Percentiles rank a stretch among this genome's conserved stretches.
Conservation (phyloP, 306 rosid genomes). For the Ochetophila trinervis region DNA sequence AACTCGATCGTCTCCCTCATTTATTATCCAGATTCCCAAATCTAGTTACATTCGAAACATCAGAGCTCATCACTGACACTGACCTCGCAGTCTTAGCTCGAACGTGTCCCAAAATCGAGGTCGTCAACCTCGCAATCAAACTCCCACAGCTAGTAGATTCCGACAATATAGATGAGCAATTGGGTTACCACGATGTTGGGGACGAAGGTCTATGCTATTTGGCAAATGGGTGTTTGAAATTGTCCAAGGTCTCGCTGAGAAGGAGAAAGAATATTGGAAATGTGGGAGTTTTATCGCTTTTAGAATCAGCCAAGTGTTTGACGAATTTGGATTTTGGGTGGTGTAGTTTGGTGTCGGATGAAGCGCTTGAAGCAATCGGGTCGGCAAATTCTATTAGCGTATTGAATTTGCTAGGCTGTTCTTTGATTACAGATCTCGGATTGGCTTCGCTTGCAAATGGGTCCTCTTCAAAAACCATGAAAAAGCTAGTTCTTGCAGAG, state of each 20-base stretch:
- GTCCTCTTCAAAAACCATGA: conserved; percentile 21
- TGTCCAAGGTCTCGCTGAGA: conserved; percentile 20
- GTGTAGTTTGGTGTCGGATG: conserved; percentile 17
- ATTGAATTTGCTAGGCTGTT: conserved; percentile 30
- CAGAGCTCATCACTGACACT: not conserved
- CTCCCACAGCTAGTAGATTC: not conserved
- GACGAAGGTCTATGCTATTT: conserved; percentile 20
- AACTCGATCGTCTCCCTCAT: conserved; percentile 4
- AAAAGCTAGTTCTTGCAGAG: conserved; percentile 14
- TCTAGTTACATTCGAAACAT: conserved; percentile 15
- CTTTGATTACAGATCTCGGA: conserved; percentile 25
- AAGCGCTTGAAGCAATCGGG: conserved; percentile 25
- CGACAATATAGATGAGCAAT: not conserved
- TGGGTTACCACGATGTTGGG: conserved; percentile 13
- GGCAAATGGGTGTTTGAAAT: conserved; percentile 12
- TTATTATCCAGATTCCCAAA: conserved; percentile 28
- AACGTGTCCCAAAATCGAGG: conserved; percentile 24
- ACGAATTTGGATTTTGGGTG: conserved; percentile 26
- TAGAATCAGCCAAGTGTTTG: conserved; percentile 12
- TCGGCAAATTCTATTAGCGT: not conserved
- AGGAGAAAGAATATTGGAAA: conserved; percentile 16
- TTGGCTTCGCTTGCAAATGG: conserved; percentile 21
- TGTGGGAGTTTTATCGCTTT: conserved; percentile 10
- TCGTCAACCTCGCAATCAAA: conserved; percentile 7
- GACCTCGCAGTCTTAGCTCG: conserved; percentile 23